Conservation (phyloP, 1,284 basidiomycete genomes). For the Agroathelia rolfsii region DNA sequence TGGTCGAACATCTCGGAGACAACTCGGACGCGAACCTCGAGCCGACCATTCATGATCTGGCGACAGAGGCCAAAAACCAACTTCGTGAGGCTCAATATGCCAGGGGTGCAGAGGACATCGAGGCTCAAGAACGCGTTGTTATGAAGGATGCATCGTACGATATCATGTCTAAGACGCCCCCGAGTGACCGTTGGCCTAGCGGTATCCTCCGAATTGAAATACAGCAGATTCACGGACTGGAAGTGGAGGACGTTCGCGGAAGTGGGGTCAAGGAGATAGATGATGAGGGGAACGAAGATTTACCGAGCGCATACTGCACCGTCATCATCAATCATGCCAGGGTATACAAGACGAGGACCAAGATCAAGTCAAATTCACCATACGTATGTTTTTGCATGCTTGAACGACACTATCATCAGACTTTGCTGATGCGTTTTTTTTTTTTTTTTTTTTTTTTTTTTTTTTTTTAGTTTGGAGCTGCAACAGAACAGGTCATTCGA, state of each 20-base stretch:
- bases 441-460: slow-evolving; percentile 40
- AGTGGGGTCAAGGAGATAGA: slow-evolving; percentile 39
- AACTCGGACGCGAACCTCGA: slow-evolving; percentile 7
- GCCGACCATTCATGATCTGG: not conserved
- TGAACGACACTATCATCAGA: not conserved
- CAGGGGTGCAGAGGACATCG: slow-evolving; percentile 18
- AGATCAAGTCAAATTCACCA: slow-evolving; percentile 59
- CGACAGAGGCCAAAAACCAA: slow-evolving; percentile 29
- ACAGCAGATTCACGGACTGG: slow-evolving; percentile 37
- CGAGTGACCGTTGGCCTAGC: slow-evolving; percentile 36
- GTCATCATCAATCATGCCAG: slow-evolving; percentile 31
- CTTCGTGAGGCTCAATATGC: slow-evolving; percentile 23
- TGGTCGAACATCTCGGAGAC: slow-evolving; percentile 23
- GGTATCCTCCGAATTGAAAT: slow-evolving; percentile 40
- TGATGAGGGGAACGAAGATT: slow-evolving; percentile 20
- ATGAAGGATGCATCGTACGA: slow-evolving; percentile 43
- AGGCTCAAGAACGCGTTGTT: slow-evolving; percentile 30
- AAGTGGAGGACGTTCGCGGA: slow-evolving; percentile 31
- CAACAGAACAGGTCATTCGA: slow-evolving; percentile 64
- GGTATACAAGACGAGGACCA: slow-evolving; percentile 40
- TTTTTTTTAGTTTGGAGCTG: slow-evolving; percentile 51
- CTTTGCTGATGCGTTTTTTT: slow-evolving; percentile 19
- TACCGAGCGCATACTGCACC: slow-evolving; percentile 47
- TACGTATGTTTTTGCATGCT: slow-evolving; percentile 42
- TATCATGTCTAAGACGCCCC: slow-evolving; percentile 35